These are phyloP conservation scores for Striga asiatica DNA, from an alignment of 257 asterid species.

Conservation along the genomic window DNA sequence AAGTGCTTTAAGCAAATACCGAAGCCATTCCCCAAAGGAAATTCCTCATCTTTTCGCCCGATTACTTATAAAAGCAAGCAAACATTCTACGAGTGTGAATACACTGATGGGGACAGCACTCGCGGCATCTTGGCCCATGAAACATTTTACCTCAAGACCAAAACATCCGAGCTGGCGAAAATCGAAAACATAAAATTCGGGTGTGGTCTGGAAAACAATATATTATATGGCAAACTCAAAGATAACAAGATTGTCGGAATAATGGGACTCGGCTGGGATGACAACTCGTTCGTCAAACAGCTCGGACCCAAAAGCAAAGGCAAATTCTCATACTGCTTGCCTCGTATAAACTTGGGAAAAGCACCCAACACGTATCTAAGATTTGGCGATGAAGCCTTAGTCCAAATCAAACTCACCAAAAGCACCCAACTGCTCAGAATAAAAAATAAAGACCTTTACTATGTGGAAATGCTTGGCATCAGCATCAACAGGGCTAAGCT, in stretches of 20 bases:
- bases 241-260: conserved; percentile 16
- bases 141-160: background rate
- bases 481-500: background rate
- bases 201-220: background rate
- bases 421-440: background rate
- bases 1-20: background rate
- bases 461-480: background rate
- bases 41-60: background rate
- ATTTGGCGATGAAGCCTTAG: background rate
- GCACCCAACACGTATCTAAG: too few species aligned
- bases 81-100: too few species aligned
- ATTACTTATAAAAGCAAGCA: too few species aligned
- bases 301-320: background rate
- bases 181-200: background rate
- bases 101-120: background rate
- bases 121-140: background rate
- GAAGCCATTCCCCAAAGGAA: background rate
- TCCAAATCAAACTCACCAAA: background rate
- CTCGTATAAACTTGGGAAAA: too few species aligned
- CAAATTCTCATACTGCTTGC: too few species aligned
- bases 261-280: conserved; percentile 1
- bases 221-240: background rate
- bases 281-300: background rate
- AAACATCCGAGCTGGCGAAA: background rate
- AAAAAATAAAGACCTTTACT: background rate